Base-by-base conservation (phyloP, 768 basidiomycete species). In the Stropharia rugosoannulata region DNA sequence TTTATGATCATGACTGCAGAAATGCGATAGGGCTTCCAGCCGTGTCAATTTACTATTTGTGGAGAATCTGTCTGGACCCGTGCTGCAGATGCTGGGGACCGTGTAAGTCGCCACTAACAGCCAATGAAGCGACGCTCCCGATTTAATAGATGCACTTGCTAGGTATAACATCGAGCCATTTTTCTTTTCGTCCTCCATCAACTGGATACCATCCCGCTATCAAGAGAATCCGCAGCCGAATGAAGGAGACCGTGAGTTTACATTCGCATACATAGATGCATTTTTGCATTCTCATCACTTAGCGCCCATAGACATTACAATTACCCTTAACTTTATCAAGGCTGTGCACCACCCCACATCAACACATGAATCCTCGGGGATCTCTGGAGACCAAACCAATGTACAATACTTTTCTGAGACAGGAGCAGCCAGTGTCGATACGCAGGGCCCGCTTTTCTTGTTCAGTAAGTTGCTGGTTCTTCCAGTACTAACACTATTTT, bases 141-240 rank as follows among this genome's bases (percentile, higher is more conserved):
- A 19, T 27, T 55, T 39, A 22, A 75, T 86, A 16, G 38, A 32
- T 15, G 0, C 13, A 22, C 4, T 8, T 15, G 50, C 37, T 22
- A 80, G 84, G 64, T 84, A 78, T 60, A 74, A 77, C 41, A 78
- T 86, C 44, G 85, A 86, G 59, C 85, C 85, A 0, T 86, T 86
- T 64, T 87, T 84, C 66, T 87, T 82, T 65, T 84, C 84, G 1
- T 85, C 85, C 0, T 82, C 83, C 16, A 59, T 84, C 3, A 84
- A 82, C 56, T 85, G 84, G 84, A 88, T 87, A 57, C 86, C 86
- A 2, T 82, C 83, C 1, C 79, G 84, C 51, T 88, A 82, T 52
- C 81, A 84, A 61, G 84, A 85, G 59, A 79, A 76, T 45, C 55
- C 76, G 0, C 38, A 65, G 11, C 63, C 64, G 10, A 66, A 69